A percentile compares a stretch with the other conserved stretches of the same genome.
These are phyloP conservation scores for Juncus inflexus DNA, from an alignment of 176 grass and related monocot genomes.

Conservation along the genomic window DNA sequence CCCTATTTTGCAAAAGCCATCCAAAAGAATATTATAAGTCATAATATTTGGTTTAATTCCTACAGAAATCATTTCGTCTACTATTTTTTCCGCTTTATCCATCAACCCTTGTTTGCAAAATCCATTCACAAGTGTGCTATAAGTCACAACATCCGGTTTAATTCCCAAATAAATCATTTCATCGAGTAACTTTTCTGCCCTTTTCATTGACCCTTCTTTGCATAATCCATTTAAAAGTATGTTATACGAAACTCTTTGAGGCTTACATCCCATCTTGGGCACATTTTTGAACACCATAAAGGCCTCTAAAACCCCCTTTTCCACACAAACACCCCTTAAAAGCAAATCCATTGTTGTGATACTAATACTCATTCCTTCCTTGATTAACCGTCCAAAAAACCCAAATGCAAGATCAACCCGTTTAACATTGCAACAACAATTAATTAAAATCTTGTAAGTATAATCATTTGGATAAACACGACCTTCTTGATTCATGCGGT, in stretches of 20 bases:
- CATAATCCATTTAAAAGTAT: neutral
- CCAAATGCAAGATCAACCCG: neutral
- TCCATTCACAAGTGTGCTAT: neutral
- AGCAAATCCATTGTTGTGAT: neutral
- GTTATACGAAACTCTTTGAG: neutral
- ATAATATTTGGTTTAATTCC: no score
- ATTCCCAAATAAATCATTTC: no score
- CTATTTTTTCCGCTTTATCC: no score
- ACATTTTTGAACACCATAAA: no score
- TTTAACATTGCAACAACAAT: neutral
- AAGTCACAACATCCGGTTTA: no score
- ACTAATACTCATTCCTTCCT: neutral
- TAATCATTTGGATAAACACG: no score
- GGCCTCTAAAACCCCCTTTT: no score
- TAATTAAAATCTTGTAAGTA: neutral
- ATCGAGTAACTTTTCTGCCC: neutral
- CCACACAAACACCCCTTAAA: no score
- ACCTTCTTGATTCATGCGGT: no score
- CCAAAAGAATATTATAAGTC: no score
- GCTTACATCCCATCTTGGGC: neutral
- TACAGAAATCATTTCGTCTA: no score
- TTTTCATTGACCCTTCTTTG: neutral
- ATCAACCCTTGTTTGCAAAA: neutral
- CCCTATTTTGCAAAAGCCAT: no score
- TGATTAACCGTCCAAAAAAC: neutral